A percentile compares a stretch with the other conserved stretches of the same genome.
Conservation (phyloP, 768 basidiomycete species). For the Podaxis mareebaensis region DNA sequence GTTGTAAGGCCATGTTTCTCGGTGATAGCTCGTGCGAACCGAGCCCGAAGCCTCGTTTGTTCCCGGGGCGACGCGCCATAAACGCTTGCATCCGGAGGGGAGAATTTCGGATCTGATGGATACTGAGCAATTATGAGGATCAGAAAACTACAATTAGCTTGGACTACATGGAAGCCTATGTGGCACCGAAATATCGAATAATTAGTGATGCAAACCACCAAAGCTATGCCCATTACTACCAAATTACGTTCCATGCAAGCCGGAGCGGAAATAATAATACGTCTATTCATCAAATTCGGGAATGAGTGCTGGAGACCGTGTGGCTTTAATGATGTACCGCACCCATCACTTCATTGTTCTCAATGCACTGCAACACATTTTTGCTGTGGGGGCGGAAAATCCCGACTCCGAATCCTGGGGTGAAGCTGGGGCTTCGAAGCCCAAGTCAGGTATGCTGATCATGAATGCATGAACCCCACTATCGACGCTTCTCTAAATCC, state of each 20-base stretch:
- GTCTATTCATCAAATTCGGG: not conserved
- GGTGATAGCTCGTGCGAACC: slow-evolving; percentile 7
- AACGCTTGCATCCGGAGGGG: not conserved
- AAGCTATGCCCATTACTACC: not conserved
- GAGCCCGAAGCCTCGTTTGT: not conserved
- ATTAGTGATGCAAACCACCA: not conserved
- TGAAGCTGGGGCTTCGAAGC: too few relatives aligned
- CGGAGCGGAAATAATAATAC: not conserved
- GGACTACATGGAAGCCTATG: not conserved
- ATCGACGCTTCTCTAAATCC: too few relatives aligned
- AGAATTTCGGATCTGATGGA: not conserved
- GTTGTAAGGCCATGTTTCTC: not conserved
- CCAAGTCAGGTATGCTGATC: too few relatives aligned
- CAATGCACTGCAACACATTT: not conserved
- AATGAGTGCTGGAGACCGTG: not conserved
- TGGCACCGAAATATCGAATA: not conserved
- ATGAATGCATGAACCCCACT: too few relatives aligned
- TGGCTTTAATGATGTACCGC: not conserved
- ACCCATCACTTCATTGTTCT: not conserved
- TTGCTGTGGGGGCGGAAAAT: too few relatives aligned
- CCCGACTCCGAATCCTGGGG: too few relatives aligned
- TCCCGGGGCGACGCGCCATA: not conserved
- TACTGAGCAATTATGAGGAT: not conserved
- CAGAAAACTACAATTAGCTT: not conserved
- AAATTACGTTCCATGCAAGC: not conserved